phyloP scores from a whole-genome alignment of 2,329 filamentous ascomycete species.

The Aquanectria penicillioides region DNA sequence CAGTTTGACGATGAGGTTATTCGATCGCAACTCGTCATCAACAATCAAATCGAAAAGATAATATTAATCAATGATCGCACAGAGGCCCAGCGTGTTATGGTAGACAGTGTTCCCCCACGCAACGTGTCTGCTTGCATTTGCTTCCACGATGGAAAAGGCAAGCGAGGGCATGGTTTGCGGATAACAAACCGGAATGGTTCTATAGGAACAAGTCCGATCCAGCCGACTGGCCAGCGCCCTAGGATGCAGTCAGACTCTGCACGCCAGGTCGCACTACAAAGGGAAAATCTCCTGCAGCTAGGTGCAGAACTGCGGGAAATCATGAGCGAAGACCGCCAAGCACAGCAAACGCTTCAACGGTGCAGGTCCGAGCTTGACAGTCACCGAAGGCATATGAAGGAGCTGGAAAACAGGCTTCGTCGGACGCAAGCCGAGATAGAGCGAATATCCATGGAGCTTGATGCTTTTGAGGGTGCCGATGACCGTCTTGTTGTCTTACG shows the following conservation, averaged over 20 bases:
- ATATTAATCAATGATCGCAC: conserved; percentile 76
- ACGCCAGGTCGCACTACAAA: conserved; percentile 67
- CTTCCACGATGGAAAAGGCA: conserved; percentile 66
- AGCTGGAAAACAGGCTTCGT: conserved; percentile 65
- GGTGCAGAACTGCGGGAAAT: conserved; percentile 64
- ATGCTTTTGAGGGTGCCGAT: conserved; percentile 74
- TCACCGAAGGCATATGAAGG: conserved; percentile 46
- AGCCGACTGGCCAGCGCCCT: conserved; percentile 61
- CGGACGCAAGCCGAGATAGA: conserved; percentile 68
- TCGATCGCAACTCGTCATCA: conserved; percentile 85
- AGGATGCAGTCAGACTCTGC: conserved; percentile 85
- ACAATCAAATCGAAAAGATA: conserved; percentile 83
- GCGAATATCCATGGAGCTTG: conserved; percentile 65
- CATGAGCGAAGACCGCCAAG: conserved; percentile 57
- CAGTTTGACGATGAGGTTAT: conserved; percentile 85
- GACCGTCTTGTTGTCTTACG: conserved; percentile 70
- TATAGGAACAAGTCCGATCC: conserved; percentile 54
- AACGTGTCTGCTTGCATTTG: conserved; percentile 81
- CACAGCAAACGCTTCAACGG: conserved; percentile 59
- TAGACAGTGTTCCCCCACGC: conserved; percentile 65
- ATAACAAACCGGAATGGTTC: conserved; percentile 57
- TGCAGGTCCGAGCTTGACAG: conserved; percentile 59
- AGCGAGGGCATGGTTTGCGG: conserved; percentile 67
- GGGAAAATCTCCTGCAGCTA: conserved; percentile 62
- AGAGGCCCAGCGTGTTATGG: conserved; percentile 77